phyloP scores from a whole-genome alignment of 257 asterid species.

The Ligustrum vulgare region DNA sequence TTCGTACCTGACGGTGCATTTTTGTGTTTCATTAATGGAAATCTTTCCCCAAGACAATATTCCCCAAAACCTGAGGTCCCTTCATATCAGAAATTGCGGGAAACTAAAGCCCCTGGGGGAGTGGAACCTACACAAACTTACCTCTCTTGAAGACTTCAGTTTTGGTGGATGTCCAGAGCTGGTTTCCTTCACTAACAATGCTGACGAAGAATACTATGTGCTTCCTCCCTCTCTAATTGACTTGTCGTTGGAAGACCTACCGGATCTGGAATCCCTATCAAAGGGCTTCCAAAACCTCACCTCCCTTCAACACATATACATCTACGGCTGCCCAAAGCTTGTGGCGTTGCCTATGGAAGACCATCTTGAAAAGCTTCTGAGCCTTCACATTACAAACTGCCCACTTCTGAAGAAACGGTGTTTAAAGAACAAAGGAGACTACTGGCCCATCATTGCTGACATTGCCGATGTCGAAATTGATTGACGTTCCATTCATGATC shows the following conservation, averaged over 20 bases:
- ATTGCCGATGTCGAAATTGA: too few relatives aligned
- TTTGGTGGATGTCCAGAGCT: conserved; percentile 10
- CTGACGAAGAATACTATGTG: background rate
- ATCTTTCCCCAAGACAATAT: conserved; percentile 19
- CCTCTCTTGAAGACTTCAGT: background rate
- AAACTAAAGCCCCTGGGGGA: conserved; percentile 24
- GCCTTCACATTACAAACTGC: background rate
- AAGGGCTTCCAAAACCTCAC: too few relatives aligned
- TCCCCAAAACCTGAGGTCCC: conserved; percentile 26
- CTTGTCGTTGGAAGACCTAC: background rate
- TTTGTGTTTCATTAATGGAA: conserved; percentile 10
- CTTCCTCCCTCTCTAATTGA: conserved; percentile 15
- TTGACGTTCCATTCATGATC: too few relatives aligned
- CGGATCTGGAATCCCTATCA: background rate
- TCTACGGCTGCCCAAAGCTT: background rate
- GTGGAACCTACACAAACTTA: background rate
- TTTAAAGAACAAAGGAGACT: conserved; percentile 6
- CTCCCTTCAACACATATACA: background rate
- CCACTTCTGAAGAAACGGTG: background rate
- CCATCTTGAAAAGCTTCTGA: conserved; percentile 7
- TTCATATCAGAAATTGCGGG: background rate
- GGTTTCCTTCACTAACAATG: conserved; percentile 16
- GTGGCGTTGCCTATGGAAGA: conserved; percentile 15
- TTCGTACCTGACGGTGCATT: background rate
- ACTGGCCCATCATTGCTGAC: too few relatives aligned